Percentiles rank a stretch among this genome's conserved stretches.
Evolutionary conservation across 495 filamentous ascomycete genomes (phyloP).

Genomic region (Penicillium antarcticum): DNA sequence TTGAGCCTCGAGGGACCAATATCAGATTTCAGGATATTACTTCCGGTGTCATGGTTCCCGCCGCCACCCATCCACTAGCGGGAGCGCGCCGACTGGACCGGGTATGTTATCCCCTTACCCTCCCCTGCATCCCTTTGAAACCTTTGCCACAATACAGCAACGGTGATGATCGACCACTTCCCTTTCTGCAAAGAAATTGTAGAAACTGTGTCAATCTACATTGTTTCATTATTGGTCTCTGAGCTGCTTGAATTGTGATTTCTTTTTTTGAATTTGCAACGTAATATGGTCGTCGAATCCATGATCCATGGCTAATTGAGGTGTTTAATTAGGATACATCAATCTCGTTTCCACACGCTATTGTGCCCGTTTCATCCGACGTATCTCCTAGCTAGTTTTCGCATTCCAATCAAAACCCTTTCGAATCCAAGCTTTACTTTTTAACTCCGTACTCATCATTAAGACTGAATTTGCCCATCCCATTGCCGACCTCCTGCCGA

Average conservation of each 20-base stretch:
- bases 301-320: neutral
- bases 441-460: conserved; percentile 12
- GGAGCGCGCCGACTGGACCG: conserved; percentile 10
- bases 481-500: conserved; percentile 24
- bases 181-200: conserved; percentile 19
- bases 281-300: neutral
- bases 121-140: neutral
- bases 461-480: conserved; percentile 15
- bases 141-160: neutral
- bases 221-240: conserved; percentile 20
- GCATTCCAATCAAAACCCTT: too few species aligned
- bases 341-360: too few species aligned
- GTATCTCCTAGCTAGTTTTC: too few species aligned
- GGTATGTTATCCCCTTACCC: neutral
- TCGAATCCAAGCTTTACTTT: too few species aligned
- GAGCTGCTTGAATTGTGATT: conserved; percentile 4
- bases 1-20: neutral
- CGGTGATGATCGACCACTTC: conserved; percentile 19
- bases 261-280: neutral
- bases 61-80: conserved; percentile 1
- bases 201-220: conserved; percentile 17
- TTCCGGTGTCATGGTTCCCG: conserved; percentile 1
- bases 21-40: neutral
- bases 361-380: too few species aligned
- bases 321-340: too few species aligned